Evolutionary conservation across 176 grass and related monocot species (phyloP).

Genomic region (Phoenix roebelenii): DNA sequence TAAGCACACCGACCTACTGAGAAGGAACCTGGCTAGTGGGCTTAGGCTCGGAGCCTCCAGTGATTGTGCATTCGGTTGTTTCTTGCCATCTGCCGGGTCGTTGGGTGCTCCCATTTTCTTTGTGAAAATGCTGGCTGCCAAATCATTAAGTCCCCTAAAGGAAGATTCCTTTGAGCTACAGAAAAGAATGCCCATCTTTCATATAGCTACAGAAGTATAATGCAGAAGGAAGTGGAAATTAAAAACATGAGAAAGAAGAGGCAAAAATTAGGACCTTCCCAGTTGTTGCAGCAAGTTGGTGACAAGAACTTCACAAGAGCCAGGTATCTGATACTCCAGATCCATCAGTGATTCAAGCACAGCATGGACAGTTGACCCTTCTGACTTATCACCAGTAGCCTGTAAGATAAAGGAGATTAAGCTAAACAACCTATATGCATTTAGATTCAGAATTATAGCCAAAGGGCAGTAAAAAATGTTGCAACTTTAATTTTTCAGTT

Average conservation of each 20-base stretch:
- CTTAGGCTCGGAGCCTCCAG: conserved; percentile 62
- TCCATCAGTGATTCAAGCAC: conserved; percentile 73
- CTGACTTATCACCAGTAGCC: conserved; percentile 64
- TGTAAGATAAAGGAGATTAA: conserved; percentile 17
- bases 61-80: conserved; percentile 27
- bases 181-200: background rate
- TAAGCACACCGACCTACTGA: conserved; percentile 52
- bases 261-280: conserved; percentile 39
- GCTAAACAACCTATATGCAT: too few species aligned
- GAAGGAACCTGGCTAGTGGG: conserved; percentile 89
- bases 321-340: conserved; percentile 69
- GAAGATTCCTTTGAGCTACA: conserved; percentile 67
- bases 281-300: conserved; percentile 53
- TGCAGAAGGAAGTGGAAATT: background rate
- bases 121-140: conserved; percentile 38
- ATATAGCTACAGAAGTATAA: background rate
- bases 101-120: conserved; percentile 34
- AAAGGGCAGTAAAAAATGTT: too few species aligned
- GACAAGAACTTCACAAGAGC: conserved; percentile 67
- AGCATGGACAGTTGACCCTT: conserved; percentile 30
- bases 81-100: conserved; percentile 42
- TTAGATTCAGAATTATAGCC: too few species aligned
- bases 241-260: conserved; percentile 5
- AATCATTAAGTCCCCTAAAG: conserved; percentile 59
- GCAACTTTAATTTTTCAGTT: too few species aligned